Base-by-base conservation (phyloP, 805 yeast species). In the Zygotorulaspora sp. region DNA sequence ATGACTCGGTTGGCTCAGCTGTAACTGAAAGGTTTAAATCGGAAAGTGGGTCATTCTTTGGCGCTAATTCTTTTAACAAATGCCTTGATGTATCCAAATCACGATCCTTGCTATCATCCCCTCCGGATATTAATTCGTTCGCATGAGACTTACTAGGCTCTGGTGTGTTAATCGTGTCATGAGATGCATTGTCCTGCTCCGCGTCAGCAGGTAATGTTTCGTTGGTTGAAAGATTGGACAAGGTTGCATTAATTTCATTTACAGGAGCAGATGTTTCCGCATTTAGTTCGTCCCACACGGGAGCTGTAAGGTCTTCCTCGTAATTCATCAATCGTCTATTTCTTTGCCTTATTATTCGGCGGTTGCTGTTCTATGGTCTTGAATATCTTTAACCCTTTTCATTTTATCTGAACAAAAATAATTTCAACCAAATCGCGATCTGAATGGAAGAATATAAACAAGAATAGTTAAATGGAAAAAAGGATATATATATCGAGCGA, bases 1-100 rank as follows among this genome's bases (percentile, higher is more conserved):
- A 60, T 4, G 58, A 50, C 1, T 41, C 37, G 3, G 49, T 21
- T n/a, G n/a, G n/a, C 2, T 46, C 27, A 6, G 49, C 49, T 1
- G 38, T 30, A 24, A 46, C 52, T 8, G 53, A 58, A 3, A 65
- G 59, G 22, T 63, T 66, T 29, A 79, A 61, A 12, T 72, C 67
- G 1, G 73, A 62, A 18, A 78, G 40, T 8, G 74, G 62, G 30
- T 52, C 56, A 30, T 45, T 51, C 16, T 54, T 55, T 11, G 65
- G 63, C 3, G 60, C 63, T 24, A 60, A 26, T 7, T 44, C 41
- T 11, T 46, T 26, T 27, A 52, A 36, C 43, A 66, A 45, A 15
- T 55, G 52, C 10, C 38, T 38, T 1, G 36, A 20, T 21, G 34
- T 41, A 50, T 21, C 23, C 23, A 15, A 52, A 43, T 36, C 50